A percentile compares a stretch with the other conserved stretches of the same genome.
phyloP scores from a whole-genome alignment of 495 filamentous ascomycete genomes.

The Aspergillus avenaceus region DNA sequence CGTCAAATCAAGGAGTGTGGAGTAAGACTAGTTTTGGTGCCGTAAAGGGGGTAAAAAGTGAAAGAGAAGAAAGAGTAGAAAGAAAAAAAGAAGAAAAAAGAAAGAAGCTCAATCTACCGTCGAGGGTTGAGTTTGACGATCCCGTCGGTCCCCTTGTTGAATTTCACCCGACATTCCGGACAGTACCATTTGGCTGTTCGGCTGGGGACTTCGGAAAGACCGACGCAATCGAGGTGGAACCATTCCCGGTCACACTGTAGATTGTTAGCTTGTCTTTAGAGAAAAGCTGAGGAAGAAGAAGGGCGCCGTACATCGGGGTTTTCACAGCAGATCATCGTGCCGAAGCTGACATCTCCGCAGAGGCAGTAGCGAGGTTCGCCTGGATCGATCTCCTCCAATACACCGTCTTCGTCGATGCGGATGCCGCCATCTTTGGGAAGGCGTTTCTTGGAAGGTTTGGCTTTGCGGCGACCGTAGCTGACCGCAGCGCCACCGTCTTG shows the following conservation, averaged over 20 bases:
- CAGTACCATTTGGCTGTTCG: slow-evolving; percentile 92
- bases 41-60: too few species aligned
- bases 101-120: slow-evolving; percentile 12
- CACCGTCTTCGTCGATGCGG: slow-evolving; percentile 44
- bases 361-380: slow-evolving; percentile 87
- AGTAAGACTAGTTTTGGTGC: too few species aligned
- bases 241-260: slow-evolving; percentile 68
- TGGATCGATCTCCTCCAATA: slow-evolving; percentile 73
- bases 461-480: slow-evolving; percentile 74
- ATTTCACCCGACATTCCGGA: slow-evolving; percentile 71
- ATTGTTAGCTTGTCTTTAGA: slow-evolving; percentile 18
- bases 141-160: slow-evolving; percentile 50
- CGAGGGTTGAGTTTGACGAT: slow-evolving; percentile 34
- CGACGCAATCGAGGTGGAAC: slow-evolving; percentile 93
- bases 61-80: too few species aligned
- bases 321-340: slow-evolving; percentile 94
- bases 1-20: slow-evolving; percentile 19
- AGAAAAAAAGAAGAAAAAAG: not conserved
- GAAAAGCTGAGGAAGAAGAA: slow-evolving; percentile 8
- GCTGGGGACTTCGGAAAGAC: slow-evolving; percentile 67
- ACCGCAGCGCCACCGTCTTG: slow-evolving; percentile 70
- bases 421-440: slow-evolving; percentile 27
- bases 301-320: slow-evolving; percentile 71
- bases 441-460: slow-evolving; percentile 62
- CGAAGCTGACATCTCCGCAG: slow-evolving; percentile 88